Base-by-base conservation (phyloP, 1,284 basidiomycete genomes). In the Sphagnurus paluster region DNA sequence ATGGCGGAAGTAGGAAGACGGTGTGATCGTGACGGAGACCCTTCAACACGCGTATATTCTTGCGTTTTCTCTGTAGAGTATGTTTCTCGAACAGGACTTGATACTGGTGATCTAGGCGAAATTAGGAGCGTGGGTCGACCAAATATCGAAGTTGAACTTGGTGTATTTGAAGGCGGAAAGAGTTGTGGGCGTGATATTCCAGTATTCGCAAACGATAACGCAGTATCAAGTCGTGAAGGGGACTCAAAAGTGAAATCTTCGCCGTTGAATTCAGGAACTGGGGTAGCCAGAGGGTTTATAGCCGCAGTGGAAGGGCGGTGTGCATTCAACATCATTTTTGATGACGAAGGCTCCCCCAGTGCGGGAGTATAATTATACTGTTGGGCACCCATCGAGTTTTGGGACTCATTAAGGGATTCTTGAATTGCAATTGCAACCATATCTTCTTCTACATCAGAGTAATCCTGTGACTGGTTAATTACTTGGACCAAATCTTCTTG, bases 171-270 rank as follows among this genome's bases (percentile, higher is more conserved):
- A n/a, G 34, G 8, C 30, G 54, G 48, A 25, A 58, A 54, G 21
- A 52, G 48, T 11, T 50, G 56, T 9, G 56, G 59, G 19, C 64
- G 70, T 20, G 63, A 61, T 17, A 71, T 70, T 8, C 70, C 71
- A 9, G 81, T 72, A 44, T 79, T 79, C 5, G 76, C 86, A 34
- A 87, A 79, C 8, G 82, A 74, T 23, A 88, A 62, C 1, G 76
- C 80, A 1, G 82, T 85, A 53, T 80, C 79, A 17, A 88, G 64
- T 17, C 82, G 71, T 25, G 71, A 79, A 6, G 77, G 77, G 16
- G 74, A 68, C 16, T 72, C 68, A 21, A 75, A 63, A 24, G 71
- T 66, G 13, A 66, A 68, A 28, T 74, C 71, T 48, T 56, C 58
- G 39, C 65, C 58, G 16, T 59, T 43, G 8, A 37, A 56, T 8